These are phyloP conservation scores for Aspergillus nanangensis DNA, from an alignment of 495 filamentous ascomycete genomes.

Conservation along the genomic window DNA sequence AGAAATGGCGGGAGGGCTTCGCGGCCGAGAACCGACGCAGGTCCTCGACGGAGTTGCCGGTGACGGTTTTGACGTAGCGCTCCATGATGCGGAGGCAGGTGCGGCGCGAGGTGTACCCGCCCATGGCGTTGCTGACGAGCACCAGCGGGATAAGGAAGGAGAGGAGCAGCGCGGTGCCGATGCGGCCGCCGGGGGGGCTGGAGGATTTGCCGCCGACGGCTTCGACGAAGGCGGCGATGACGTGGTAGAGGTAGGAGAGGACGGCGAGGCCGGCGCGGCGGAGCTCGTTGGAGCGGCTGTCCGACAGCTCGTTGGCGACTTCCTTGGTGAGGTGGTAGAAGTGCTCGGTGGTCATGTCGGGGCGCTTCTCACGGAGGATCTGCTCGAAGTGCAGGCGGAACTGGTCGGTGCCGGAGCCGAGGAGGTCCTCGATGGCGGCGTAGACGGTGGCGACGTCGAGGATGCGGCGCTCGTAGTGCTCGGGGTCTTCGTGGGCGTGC, in stretches of 20 bases:
- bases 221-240: conserved; percentile 2
- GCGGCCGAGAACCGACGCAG: neutral
- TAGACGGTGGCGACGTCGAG: neutral
- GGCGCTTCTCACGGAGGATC: neutral
- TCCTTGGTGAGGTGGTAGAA: conserved; percentile 2
- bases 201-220: neutral
- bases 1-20: neutral
- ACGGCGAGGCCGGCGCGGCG: conserved; percentile 1
- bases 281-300: neutral
- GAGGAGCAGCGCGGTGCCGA: neutral
- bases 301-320: neutral
- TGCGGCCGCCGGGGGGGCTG: neutral
- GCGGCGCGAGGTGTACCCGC: neutral
- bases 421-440: neutral
- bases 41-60: neutral
- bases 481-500: neutral
- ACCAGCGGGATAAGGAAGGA: neutral
- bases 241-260: conserved; percentile 1
- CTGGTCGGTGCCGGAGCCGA: neutral
- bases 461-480: neutral
- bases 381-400: neutral
- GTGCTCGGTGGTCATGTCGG: neutral
- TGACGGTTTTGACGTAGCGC: neutral
- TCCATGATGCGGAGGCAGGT: neutral
- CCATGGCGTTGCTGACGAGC: neutral